Percentiles rank a stretch among this genome's conserved stretches.
phyloP scores from a whole-genome alignment of 164 flowering plant species.

The Vitis rotundifolia region DNA sequence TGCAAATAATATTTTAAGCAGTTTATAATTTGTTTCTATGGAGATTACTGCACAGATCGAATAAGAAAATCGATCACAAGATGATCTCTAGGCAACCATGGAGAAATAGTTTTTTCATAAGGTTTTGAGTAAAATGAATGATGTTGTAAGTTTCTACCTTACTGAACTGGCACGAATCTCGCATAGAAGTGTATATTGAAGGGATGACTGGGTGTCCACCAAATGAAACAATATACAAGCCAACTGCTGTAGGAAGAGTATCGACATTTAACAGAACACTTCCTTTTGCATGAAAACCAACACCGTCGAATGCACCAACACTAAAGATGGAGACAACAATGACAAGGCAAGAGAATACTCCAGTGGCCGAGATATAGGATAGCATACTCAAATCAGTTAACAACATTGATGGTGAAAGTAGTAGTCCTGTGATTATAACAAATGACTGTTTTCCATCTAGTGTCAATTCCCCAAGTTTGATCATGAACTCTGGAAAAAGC shows the following conservation, averaged over 20 bases:
- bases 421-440: conserved; percentile 19
- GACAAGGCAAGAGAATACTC: conserved; percentile 34
- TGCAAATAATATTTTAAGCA: too few relatives aligned
- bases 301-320: conserved; percentile 23
- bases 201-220: conserved; percentile 23
- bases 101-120: too few relatives aligned
- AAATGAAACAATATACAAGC: conserved; percentile 33
- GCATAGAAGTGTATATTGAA: conserved; percentile 19
- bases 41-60: too few relatives aligned
- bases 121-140: too few relatives aligned
- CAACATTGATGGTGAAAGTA: conserved; percentile 32
- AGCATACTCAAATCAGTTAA: conserved; percentile 28
- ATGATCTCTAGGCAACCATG: too few relatives aligned
- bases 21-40: too few relatives aligned
- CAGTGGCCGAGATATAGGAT: conserved; percentile 39
- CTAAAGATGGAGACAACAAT: conserved; percentile 29
- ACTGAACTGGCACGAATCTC: background rate
- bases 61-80: too few relatives aligned
- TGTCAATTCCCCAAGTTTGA: conserved; percentile 5
- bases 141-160: conserved; percentile 3
- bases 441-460: conserved; percentile 27
- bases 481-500: conserved; percentile 24
- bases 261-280: conserved; percentile 11
- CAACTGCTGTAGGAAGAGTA: conserved; percentile 28
- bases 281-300: conserved; percentile 31